A percentile compares a stretch with the other conserved stretches of the same genome.
phyloP scores from a whole-genome alignment of 495 filamentous ascomycete genomes.

The Penicillium waksmanii region DNA sequence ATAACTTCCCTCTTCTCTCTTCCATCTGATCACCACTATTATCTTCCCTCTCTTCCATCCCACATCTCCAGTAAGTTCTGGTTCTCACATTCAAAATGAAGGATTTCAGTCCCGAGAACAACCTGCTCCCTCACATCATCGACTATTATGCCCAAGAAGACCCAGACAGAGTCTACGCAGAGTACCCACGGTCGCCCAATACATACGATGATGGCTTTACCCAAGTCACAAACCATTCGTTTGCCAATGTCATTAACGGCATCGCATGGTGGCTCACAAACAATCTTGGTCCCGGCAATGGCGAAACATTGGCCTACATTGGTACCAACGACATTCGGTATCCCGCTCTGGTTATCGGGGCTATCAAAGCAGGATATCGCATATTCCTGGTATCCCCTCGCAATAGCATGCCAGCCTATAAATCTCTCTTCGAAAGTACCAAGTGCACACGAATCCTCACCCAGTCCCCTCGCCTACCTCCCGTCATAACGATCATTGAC shows the following conservation, averaged over 20 bases:
- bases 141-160: background rate
- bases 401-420: background rate
- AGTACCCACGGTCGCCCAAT: background rate
- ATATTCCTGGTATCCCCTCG: background rate
- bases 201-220: background rate
- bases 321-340: conserved; percentile 36
- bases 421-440: background rate
- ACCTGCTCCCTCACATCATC: background rate
- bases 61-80: background rate
- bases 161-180: background rate
- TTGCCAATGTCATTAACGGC: conserved; percentile 1
- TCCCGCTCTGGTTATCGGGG: conserved; percentile 24
- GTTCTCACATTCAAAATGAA: background rate
- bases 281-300: background rate
- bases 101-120: background rate
- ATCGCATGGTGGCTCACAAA: conserved; percentile 1
- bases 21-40: too few relatives aligned
- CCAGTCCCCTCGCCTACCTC: background rate
- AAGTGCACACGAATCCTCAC: background rate
- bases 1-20: too few relatives aligned
- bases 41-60: background rate
- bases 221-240: background rate
- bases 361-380: conserved; percentile 16
- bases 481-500: background rate
- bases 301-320: conserved; percentile 28